phyloP scores from a whole-genome alignment of 2,329 filamentous ascomycete genomes.

The Cladophialophora chaetospira region DNA sequence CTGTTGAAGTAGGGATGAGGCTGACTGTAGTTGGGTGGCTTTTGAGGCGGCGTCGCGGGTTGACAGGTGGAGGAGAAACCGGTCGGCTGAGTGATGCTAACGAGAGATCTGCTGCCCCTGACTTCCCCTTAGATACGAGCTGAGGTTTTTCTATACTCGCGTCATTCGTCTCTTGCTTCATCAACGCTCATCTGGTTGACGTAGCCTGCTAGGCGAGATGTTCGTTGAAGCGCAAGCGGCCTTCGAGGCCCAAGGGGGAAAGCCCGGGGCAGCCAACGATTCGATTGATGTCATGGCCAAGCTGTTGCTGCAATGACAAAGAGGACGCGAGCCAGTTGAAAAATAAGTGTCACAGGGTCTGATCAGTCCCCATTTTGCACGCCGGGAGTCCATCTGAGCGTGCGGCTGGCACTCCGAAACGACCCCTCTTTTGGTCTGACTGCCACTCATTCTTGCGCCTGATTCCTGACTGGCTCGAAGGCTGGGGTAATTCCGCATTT shows the following conservation, averaged over 20 bases:
- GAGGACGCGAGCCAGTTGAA: too few relatives aligned
- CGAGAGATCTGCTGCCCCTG: conserved; percentile 5
- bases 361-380: background rate
- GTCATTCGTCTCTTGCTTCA: conserved; percentile 15
- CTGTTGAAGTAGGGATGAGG: background rate
- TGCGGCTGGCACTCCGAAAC: too few relatives aligned
- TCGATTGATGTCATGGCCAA: conserved; percentile 4
- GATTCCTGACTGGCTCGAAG: background rate
- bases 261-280: background rate
- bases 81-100: conserved; percentile 22
- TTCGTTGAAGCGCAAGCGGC: background rate
- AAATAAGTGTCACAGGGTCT: too few relatives aligned
- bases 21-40: conserved; percentile 1
- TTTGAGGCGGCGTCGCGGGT: background rate
- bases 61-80: conserved; percentile 26
- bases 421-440: too few relatives aligned
- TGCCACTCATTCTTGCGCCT: too few relatives aligned
- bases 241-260: conserved; percentile 3
- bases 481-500: background rate
- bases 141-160: conserved; percentile 14
- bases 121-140: conserved; percentile 13
- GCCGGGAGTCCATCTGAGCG: too few relatives aligned
- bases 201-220: background rate
- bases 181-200: background rate
- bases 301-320: background rate